Conservation (phyloP, 352 stramenopile genomes). For the Globisporangium polare region DNA sequence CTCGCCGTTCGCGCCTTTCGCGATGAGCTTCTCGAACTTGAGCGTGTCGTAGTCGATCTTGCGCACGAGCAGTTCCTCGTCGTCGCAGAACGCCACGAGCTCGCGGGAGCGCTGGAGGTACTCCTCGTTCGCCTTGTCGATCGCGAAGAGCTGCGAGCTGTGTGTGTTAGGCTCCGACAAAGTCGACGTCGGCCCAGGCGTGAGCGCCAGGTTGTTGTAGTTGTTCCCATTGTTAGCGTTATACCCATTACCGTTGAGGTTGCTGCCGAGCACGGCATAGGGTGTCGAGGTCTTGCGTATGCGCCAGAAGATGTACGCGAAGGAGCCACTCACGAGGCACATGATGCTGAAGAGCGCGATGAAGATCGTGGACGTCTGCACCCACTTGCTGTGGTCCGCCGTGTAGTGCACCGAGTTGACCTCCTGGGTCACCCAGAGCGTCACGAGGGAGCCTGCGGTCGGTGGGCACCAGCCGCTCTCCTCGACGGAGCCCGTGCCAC, state of each 20-base stretch:
- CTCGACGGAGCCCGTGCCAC: not conserved
- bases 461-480: slow-evolving; percentile 34
- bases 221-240: not conserved
- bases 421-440: slow-evolving; percentile 32
- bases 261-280: slow-evolving; percentile 8
- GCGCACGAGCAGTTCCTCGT: slow-evolving; percentile 44
- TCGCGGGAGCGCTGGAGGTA: slow-evolving; percentile 22
- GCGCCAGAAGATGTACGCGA: slow-evolving; percentile 8
- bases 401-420: not conserved
- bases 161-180: slow-evolving; percentile 2
- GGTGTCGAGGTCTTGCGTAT: slow-evolving; percentile 1
- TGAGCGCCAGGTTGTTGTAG: slow-evolving; percentile 4
- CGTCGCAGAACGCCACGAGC: slow-evolving; percentile 30
- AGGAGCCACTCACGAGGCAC: slow-evolving; percentile 9
- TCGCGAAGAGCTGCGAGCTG: slow-evolving; percentile 7
- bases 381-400: slow-evolving; percentile 11
- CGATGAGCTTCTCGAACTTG: slow-evolving; percentile 37
- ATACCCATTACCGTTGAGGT: not conserved
- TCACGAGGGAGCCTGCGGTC: slow-evolving; percentile 22
- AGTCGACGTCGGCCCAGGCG: not conserved
- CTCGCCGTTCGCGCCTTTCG: slow-evolving; percentile 49
- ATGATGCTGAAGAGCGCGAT: slow-evolving; percentile 14
- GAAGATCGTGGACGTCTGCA: slow-evolving; percentile 13
- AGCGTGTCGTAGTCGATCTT: slow-evolving; percentile 39
- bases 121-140: slow-evolving; percentile 14